A percentile compares a stretch with the other conserved stretches of the same genome.
phyloP scores from a whole-genome alignment of 352 stramenopile genomes.

The Phytophthora hibernalis region DNA sequence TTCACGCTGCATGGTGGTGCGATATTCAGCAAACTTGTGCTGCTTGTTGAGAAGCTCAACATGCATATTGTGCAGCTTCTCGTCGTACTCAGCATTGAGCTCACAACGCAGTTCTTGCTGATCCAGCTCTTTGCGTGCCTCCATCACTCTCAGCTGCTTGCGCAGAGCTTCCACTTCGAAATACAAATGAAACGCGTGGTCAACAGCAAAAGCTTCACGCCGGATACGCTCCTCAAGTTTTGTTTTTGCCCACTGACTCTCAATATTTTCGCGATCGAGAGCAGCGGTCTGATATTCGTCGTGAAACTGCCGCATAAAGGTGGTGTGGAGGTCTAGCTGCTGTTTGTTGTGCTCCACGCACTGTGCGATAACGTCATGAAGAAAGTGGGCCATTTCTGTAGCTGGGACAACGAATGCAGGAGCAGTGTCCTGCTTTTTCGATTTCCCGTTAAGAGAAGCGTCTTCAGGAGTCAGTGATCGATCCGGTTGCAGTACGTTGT shows the following conservation, averaged over 20 bases:
- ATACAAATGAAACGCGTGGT: conserved; percentile 51
- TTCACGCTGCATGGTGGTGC: conserved; percentile 64
- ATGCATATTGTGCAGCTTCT: conserved; percentile 62
- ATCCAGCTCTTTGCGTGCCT: conserved; percentile 45
- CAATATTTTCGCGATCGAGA: conserved; percentile 16
- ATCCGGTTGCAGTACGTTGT: conserved; percentile 3
- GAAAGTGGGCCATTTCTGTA: conserved; percentile 28
- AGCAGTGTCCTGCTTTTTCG: neutral
- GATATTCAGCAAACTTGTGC: conserved; percentile 73
- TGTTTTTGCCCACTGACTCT: conserved; percentile 10
- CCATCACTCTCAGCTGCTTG: conserved; percentile 36
- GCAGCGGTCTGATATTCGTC: conserved; percentile 11
- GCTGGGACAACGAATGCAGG: conserved; percentile 29
- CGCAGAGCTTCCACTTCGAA: conserved; percentile 48
- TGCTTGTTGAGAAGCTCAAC: conserved; percentile 59
- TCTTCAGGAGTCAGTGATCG: neutral
- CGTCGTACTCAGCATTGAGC: conserved; percentile 61
- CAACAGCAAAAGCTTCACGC: conserved; percentile 52
- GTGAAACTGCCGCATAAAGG: conserved; percentile 23
- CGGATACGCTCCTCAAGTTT: conserved; percentile 43
- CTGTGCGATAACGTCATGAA: conserved; percentile 11
- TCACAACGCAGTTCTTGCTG: conserved; percentile 51
- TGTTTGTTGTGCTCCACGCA: conserved; percentile 30
- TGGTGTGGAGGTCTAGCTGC: conserved; percentile 23
- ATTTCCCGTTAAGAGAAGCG: neutral